phyloP scores from a whole-genome alignment of 371 early-diverging fungal genomes.

The Mucor lusitanicus region DNA sequence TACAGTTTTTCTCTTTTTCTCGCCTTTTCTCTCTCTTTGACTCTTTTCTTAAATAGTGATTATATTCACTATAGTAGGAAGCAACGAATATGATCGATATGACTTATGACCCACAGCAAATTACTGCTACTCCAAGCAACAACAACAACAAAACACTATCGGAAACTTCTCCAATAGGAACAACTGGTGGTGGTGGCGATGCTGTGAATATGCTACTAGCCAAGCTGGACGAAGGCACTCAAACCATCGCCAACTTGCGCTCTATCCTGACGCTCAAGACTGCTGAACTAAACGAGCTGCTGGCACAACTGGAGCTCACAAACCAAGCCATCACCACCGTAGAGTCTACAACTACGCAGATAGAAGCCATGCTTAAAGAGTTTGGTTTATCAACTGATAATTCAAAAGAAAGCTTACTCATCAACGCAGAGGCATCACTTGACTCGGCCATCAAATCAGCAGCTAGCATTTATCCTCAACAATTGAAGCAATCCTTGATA shows the following conservation, averaged over 20 bases:
- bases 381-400: conserved; percentile 33
- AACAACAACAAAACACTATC: conserved; percentile 2
- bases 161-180: conserved; percentile 19
- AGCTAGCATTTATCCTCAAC: conserved; percentile 33
- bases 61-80: neutral
- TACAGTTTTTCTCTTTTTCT: neutral
- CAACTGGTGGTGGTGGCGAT: conserved; percentile 8
- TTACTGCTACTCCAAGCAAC: neutral
- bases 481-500: conserved; percentile 8
- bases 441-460: conserved; percentile 55
- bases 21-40: neutral
- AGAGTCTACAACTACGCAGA: conserved; percentile 45
- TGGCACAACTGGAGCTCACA: conserved; percentile 50
- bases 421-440: conserved; percentile 44
- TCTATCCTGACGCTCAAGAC: conserved; percentile 52
- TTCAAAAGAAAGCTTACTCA: conserved; percentile 32
- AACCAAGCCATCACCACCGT: conserved; percentile 49
- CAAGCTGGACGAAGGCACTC: conserved; percentile 42
- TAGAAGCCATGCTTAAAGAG: conserved; percentile 49
- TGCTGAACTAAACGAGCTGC: conserved; percentile 49
- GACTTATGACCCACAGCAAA: conserved; percentile 10
- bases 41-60: neutral
- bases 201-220: conserved; percentile 32
- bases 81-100: conserved; percentile 9
- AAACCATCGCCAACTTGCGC: conserved; percentile 49